Evolutionary conservation across 257 asterid genomes (phyloP), one percentile per base, ranked within the genome.

Genomic region (Lycium ferocissimum): DNA sequence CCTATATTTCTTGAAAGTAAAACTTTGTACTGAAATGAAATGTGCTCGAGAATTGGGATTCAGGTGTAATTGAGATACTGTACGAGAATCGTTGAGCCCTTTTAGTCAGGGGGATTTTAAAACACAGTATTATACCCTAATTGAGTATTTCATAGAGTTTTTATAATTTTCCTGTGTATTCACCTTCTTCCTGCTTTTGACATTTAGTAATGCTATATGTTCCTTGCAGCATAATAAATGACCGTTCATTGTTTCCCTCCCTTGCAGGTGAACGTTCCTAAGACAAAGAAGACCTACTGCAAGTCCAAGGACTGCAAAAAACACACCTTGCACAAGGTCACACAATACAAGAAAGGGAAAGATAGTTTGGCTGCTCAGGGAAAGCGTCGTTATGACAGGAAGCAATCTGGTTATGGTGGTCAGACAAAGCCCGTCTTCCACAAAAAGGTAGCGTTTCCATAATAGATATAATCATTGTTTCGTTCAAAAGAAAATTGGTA

Each of bases 311-410:
- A 76, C 63, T 76, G 82, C 82, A 76, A 76, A 53, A 76, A 76
- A 26, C 82, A 76, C 45, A 76, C 82, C 82, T 76, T 76, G 65
- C 82, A 76, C 17, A 76, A 76, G 82, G 82, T 76, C 43, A 76
- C 82, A 3, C 82, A 76, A 33, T 76, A 76, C 82, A 76, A 76
- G 65, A 76, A 76, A 9, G 82, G 82, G 26, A 76, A 76, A 51
- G 82, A 76, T 76, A 76, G 82, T 12, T 51, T 76, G 82, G 82
- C 82, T 76, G 82, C 82, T 76, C 82, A 76, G 82, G 82, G 82
- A 53, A 76, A 76, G 82, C 82, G 82, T 76, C 82, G 82, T 76
- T 76, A 76, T 53, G 82, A 76, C 22, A 76, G 82, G 82, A 76
- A 76, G 12, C 82, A 76, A 1, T 76, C 82, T 6, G 82, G 82